A percentile compares a stretch with the other conserved stretches of the same genome.
Evolutionary conservation across 176 grass and related monocot genomes (phyloP).

Genomic region (Paspalum notatum): DNA sequence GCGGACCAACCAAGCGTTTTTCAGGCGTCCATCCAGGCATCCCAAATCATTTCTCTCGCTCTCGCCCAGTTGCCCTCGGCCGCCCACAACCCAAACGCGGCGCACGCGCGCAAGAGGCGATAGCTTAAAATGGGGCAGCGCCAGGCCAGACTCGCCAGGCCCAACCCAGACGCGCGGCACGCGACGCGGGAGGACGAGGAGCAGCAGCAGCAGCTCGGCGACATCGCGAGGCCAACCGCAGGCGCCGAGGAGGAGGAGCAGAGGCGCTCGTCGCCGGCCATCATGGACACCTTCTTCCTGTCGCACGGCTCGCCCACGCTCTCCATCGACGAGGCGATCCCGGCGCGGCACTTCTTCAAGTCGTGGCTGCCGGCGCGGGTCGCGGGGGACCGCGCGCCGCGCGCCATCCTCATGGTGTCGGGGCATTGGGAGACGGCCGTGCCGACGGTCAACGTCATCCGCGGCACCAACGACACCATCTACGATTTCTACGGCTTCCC

Average conservation of each 20-base stretch:
- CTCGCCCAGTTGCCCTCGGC: no score
- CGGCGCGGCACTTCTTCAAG: constrained; percentile 67
- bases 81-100: not conserved
- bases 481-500: constrained; percentile 79
- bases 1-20: not conserved
- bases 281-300: constrained; percentile 87
- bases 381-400: constrained; percentile 43
- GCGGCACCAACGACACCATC: constrained; percentile 64
- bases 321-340: constrained; percentile 70
- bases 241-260: not conserved
- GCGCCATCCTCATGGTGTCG: constrained; percentile 77
- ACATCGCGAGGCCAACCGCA: not conserved
- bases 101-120: not conserved
- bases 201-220: not conserved
- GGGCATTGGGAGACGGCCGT: constrained; percentile 75
- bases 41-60: no score
- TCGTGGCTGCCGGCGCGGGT: constrained; percentile 65
- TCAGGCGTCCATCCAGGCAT: not conserved
- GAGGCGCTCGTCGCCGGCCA: not conserved
- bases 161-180: not conserved
- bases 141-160: not conserved
- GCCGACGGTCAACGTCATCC: constrained; percentile 58
- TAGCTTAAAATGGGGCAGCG: constrained; percentile 18
- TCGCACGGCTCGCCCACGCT: constrained; percentile 91
- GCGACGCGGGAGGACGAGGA: not conserved